These are phyloP conservation scores for Brachypodium distachyon DNA, from an alignment of 202 grass and related monocot species.

Conservation along the genomic window DNA sequence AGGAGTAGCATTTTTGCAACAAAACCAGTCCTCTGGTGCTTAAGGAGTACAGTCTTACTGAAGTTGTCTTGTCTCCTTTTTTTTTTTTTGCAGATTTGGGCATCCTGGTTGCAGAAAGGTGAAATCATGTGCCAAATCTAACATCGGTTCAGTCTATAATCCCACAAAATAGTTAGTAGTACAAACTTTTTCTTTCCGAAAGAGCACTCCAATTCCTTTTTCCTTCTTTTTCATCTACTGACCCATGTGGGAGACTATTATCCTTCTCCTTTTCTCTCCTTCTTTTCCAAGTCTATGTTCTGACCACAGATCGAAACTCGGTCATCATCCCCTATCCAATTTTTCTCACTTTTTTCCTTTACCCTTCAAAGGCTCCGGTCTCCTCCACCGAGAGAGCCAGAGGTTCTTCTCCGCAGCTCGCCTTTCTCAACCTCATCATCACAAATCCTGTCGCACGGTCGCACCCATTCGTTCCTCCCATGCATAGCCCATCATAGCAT, in stretches of 20 bases:
- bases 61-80: neutral
- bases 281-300: neutral
- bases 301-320: neutral
- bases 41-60: neutral
- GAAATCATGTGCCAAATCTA: neutral
- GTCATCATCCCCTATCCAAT: neutral
- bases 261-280: neutral
- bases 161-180: neutral
- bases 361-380: neutral
- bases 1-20: neutral
- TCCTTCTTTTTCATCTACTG: neutral
- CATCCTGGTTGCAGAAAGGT: neutral
- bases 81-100: neutral
- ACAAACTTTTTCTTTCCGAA: slow-evolving; percentile 25
- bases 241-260: slow-evolving; percentile 10
- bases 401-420: neutral
- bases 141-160: neutral
- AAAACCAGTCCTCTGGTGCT: neutral
- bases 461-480: neutral
- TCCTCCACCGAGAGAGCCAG: slow-evolving; percentile 18
- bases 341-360: neutral
- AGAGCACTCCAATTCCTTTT: neutral
- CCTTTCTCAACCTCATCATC: slow-evolving; percentile 10
- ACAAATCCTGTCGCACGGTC: neutral
- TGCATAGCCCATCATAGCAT: neutral